Conservation (phyloP, 495 filamentous ascomycete genomes). For the Penicillium mononematosum region DNA sequence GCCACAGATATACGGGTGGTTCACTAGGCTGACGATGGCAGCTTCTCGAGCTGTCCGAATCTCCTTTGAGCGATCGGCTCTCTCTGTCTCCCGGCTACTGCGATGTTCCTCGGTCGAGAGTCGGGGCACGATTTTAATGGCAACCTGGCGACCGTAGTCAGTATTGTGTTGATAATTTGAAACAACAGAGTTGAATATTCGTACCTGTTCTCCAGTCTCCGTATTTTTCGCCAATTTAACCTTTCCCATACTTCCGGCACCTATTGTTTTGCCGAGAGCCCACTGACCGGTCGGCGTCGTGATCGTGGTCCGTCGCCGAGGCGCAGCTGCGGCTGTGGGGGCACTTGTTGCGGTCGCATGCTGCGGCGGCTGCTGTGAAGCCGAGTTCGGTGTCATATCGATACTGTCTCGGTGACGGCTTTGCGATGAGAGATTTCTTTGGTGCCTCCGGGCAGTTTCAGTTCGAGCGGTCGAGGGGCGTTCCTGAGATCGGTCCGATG, state of each 20-base stretch:
- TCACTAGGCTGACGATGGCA: conserved; percentile 91
- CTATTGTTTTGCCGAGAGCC: conserved; percentile 94
- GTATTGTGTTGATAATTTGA: conserved; percentile 1
- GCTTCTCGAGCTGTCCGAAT: conserved; percentile 94
- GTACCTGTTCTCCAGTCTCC: conserved; percentile 78
- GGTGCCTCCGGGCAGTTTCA: conserved; percentile 48
- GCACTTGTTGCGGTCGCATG: conserved; percentile 39
- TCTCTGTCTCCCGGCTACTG: conserved; percentile 74
- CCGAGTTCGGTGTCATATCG: conserved; percentile 54
- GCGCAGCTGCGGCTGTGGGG: conserved; percentile 43
- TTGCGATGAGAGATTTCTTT: conserved; percentile 46
- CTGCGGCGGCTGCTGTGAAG: conserved; percentile 41
- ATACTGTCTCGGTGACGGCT: conserved; percentile 50
- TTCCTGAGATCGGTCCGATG: conserved; percentile 52
- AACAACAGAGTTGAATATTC: conserved; percentile 14
- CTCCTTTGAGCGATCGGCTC: conserved; percentile 94
- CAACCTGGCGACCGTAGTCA: conserved; percentile 60
- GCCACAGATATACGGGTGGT: conserved; percentile 95
- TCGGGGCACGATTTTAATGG: conserved; percentile 96
- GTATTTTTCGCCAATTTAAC: conserved; percentile 83
- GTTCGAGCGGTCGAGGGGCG: conserved; percentile 49
- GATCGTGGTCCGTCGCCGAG: conserved; percentile 76
- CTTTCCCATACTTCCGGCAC: conserved; percentile 96
- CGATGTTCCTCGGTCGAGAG: conserved; percentile 82
- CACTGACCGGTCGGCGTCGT: conserved; percentile 82